Conservation (phyloP, 108 stramenopile species). For the Cyclotella cryptica region DNA sequence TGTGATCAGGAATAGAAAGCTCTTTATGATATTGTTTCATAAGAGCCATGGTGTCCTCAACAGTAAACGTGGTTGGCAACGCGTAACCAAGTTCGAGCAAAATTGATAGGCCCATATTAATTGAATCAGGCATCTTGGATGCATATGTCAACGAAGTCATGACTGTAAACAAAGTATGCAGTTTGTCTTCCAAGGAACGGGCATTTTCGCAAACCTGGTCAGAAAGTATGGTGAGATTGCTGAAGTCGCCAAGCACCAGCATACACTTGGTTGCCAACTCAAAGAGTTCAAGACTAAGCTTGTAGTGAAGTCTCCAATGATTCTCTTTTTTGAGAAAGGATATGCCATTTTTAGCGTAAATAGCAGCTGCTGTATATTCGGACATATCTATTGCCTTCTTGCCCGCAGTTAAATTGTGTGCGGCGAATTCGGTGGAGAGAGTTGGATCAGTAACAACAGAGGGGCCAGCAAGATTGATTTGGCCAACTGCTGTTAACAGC, state of each 20-base stretch:
- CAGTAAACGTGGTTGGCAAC: not conserved
- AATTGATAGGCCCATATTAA: not conserved
- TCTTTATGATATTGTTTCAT: not conserved
- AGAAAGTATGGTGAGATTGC: not conserved
- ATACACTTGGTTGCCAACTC: conserved; percentile 18
- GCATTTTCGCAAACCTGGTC: conserved; percentile 9
- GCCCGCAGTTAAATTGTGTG: conserved; percentile 22
- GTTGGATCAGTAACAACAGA: conserved; percentile 7
- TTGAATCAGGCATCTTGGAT: conserved; percentile 1
- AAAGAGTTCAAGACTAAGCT: too few relatives aligned
- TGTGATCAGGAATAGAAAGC: conserved; percentile 13
- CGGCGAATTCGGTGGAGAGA: not conserved
- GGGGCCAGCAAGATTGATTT: too few relatives aligned
- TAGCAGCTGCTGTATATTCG: conserved; percentile 1
- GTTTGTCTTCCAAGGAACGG: conserved; percentile 22
- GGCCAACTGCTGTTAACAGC: conserved; percentile 8
- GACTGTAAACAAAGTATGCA: not conserved
- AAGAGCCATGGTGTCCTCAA: not conserved
- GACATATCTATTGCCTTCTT: conserved; percentile 32
- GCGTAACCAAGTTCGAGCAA: conserved; percentile 21
- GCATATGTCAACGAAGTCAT: not conserved
- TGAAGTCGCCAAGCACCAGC: conserved; percentile 2
- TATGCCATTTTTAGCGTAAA: conserved; percentile 22
- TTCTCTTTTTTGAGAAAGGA: conserved; percentile 7
- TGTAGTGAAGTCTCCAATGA: conserved; percentile 27